Conservation (phyloP, 331 rosid genomes). For the Rhamnella rubrinervis region DNA sequence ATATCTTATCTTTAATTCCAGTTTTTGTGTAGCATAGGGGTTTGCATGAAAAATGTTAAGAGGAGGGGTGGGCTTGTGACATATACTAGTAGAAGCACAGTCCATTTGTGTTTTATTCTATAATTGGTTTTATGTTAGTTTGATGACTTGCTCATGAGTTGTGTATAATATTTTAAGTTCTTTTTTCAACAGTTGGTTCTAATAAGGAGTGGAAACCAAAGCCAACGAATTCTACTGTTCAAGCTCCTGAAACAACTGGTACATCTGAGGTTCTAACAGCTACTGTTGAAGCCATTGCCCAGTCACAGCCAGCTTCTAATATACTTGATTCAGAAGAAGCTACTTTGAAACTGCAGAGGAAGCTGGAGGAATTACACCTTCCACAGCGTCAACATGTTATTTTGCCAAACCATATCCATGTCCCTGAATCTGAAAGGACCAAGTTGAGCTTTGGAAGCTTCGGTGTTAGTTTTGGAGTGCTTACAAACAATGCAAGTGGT, state of each 20-base stretch:
- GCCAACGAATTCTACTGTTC: conserved; percentile 49
- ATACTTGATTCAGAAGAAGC: conserved; percentile 62
- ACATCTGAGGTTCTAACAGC: conserved; percentile 48
- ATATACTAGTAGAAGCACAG: background rate
- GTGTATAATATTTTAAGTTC: conserved; percentile 24
- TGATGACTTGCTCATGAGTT: conserved; percentile 30
- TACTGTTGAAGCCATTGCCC: conserved; percentile 40
- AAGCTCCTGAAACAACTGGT: conserved; percentile 39
- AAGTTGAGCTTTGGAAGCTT: conserved; percentile 96
- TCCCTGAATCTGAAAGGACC: conserved; percentile 89
- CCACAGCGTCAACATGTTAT: conserved; percentile 85
- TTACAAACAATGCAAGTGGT: conserved; percentile 40
- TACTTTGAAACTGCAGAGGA: conserved; percentile 62
- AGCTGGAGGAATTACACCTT: conserved; percentile 67
- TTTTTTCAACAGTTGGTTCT: conserved; percentile 72
- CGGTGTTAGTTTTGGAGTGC: conserved; percentile 66
- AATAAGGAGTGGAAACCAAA: conserved; percentile 99
- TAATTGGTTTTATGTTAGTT: background rate
- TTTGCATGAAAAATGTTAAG: background rate
- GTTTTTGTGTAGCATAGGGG: background rate
- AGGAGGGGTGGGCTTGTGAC: background rate
- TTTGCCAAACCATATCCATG: conserved; percentile 87
- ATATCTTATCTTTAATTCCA: background rate
- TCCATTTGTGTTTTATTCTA: background rate
- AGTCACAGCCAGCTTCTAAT: conserved; percentile 47